Base-by-base conservation (phyloP, 106 monocot species). In the Allium sativum region DNA sequence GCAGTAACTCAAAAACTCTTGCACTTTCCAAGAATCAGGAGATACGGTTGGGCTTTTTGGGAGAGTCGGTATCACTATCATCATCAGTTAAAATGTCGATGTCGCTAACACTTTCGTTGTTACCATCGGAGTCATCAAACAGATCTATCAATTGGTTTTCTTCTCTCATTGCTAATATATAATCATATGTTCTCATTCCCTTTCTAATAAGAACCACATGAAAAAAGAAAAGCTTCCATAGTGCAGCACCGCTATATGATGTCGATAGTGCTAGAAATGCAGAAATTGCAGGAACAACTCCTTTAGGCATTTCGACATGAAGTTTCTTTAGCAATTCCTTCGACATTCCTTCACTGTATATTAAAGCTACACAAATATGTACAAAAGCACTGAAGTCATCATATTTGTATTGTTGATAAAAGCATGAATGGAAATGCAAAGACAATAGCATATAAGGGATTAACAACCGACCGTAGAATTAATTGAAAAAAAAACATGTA, bases 181-280 rank as follows among this genome's bases (percentile, higher is more conserved):
- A 98, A 56, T 98, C 96, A 69, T 98, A 98, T 62, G 96, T 98
- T 77, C 87, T 88, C 82, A 98, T 98, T 40, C 96, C 96, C 96
- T 98, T 98, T 74, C 76, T 77, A 45, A 98, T 98, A 48, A 98
- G 87, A 72, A 92, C 82, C 22, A 92, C 78, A 71, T 98, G 96
- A 72, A 98, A 98, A 68, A 88, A 82, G 76, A 98, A 91, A 53
- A 98, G 88, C 64, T 98, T 87, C 21, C 88, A 87, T 7, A 98
- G 69, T 31, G 96, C 96, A 59, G 74, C 82, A 40, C 68, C 68
- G 45, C 80, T 70, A 18, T 98, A 98, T 59, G 68, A 77, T 31
- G 87, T 70, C 69, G 83, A 47, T 40, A 91, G 22, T 31, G 72
- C 77, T 65, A 98, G 69, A 3, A 80, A 67, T 56, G 74, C 87